These are phyloP conservation scores for Leptomonas seymouri DNA, from an alignment of 208 protist species.

Conservation along the genomic window DNA sequence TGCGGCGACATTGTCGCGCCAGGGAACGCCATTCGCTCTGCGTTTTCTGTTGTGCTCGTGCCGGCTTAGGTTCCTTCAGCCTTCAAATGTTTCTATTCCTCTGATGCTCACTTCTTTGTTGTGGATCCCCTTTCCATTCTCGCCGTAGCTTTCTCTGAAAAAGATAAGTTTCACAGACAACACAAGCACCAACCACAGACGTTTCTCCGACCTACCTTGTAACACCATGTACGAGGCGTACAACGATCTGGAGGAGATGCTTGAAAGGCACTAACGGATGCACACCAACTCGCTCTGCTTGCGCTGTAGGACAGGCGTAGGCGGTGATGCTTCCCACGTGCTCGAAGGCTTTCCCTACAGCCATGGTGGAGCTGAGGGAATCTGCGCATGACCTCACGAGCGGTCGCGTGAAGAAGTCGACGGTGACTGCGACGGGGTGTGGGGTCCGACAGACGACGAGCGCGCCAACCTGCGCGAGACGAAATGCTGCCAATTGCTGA, in stretches of 20 bases:
- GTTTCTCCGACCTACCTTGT: too few relatives aligned
- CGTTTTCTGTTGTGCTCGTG: too few relatives aligned
- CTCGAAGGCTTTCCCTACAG: slow-evolving; percentile 29
- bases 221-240: slow-evolving; percentile 35
- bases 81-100: too few relatives aligned
- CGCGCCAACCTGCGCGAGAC: slow-evolving; percentile 66
- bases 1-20: too few relatives aligned
- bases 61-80: too few relatives aligned
- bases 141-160: too few relatives aligned
- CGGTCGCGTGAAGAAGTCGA: slow-evolving; percentile 9
- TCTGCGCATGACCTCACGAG: slow-evolving; percentile 45
- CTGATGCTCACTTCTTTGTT: too few relatives aligned
- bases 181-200: too few relatives aligned
- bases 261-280: slow-evolving; percentile 40
- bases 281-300: slow-evolving; percentile 37
- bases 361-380: slow-evolving; percentile 40
- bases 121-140: too few relatives aligned
- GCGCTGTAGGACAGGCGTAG: slow-evolving; percentile 53
- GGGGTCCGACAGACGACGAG: slow-evolving; percentile 35
- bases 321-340: slow-evolving; percentile 57
- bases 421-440: slow-evolving; percentile 27
- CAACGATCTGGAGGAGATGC: slow-evolving; percentile 48
- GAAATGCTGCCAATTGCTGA: slow-evolving; percentile 26
- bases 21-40: too few relatives aligned
- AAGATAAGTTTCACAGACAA: too few relatives aligned